A percentile compares a stretch with the other conserved stretches of the same genome.
Evolutionary conservation across 192 early-diverging fungal genomes (phyloP).

Genomic region (Phlyctochytrium planicorne): DNA sequence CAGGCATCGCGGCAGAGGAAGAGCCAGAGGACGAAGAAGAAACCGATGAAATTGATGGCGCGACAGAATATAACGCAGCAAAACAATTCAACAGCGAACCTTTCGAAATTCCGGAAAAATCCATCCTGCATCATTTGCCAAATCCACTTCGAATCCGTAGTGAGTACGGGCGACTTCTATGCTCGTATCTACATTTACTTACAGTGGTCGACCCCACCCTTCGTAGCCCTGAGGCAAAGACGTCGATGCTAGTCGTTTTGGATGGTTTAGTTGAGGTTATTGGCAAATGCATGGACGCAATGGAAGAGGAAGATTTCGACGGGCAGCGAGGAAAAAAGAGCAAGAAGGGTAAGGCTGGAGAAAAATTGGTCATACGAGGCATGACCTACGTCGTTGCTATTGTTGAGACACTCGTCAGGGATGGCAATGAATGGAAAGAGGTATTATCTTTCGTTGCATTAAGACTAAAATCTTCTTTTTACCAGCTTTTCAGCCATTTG

Average conservation of each 20-base stretch:
- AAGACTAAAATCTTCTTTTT: background rate
- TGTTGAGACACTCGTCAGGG: slow-evolving; percentile 1
- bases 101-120: too few species aligned
- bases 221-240: background rate
- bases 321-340: too few species aligned
- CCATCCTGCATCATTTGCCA: too few species aligned
- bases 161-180: background rate
- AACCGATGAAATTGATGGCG: too few species aligned
- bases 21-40: too few species aligned
- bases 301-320: too few species aligned
- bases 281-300: background rate
- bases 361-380: too few species aligned
- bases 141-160: background rate
- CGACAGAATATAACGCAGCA: too few species aligned
- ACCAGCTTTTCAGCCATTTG: background rate
- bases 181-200: background rate
- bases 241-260: background rate
- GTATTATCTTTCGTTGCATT: slow-evolving; percentile 6
- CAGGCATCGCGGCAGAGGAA: too few species aligned
- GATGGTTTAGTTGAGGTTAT: slow-evolving; percentile 1
- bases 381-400: slow-evolving; percentile 12
- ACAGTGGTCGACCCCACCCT: background rate
- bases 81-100: too few species aligned
- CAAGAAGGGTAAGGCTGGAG: too few species aligned
- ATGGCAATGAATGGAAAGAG: slow-evolving; percentile 6